Evolutionary conservation across 257 asterid genomes (phyloP).

Genomic region (Echium plantagineum): DNA sequence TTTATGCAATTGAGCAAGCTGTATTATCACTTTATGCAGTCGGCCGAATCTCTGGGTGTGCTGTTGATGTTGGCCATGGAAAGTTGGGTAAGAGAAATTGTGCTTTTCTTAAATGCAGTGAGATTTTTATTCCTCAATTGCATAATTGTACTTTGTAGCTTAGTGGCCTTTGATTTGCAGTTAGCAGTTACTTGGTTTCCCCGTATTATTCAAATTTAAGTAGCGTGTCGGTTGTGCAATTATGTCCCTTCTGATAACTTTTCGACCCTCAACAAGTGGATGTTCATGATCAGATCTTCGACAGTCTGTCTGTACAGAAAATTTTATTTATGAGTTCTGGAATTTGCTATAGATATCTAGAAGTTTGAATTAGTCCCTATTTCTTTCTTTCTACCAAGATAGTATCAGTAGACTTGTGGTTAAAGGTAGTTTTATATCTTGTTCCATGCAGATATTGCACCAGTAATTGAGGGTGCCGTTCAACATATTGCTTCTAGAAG

Average conservation of each 20-base stretch:
- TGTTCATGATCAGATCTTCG: background rate
- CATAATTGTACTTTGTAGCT: background rate
- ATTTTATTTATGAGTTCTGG: background rate
- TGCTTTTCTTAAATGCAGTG: slow-evolving; percentile 3
- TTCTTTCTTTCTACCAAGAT: no score
- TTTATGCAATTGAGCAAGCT: slow-evolving; percentile 93
- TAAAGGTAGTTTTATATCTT: background rate
- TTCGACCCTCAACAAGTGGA: background rate
- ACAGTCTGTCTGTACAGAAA: background rate
- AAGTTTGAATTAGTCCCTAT: background rate
- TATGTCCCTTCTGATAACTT: background rate
- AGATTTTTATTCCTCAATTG: background rate
- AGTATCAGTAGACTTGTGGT: background rate
- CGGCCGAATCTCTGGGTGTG: slow-evolving; percentile 91
- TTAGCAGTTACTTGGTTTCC: background rate
- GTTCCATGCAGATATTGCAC: slow-evolving; percentile 62
- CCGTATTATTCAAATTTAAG: background rate
- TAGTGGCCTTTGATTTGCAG: background rate
- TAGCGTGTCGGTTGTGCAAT: background rate
- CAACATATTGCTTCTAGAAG: slow-evolving; percentile 95
- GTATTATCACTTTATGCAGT: slow-evolving; percentile 90
- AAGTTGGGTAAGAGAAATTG: slow-evolving; percentile 49
- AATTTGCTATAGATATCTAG: background rate
- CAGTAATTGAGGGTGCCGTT: slow-evolving; percentile 96
- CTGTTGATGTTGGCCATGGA: slow-evolving; percentile 87